These are phyloP conservation scores for Chrysanthemum seticuspe DNA, from an alignment of 129 eudicot genomes.

Conservation along the genomic window DNA sequence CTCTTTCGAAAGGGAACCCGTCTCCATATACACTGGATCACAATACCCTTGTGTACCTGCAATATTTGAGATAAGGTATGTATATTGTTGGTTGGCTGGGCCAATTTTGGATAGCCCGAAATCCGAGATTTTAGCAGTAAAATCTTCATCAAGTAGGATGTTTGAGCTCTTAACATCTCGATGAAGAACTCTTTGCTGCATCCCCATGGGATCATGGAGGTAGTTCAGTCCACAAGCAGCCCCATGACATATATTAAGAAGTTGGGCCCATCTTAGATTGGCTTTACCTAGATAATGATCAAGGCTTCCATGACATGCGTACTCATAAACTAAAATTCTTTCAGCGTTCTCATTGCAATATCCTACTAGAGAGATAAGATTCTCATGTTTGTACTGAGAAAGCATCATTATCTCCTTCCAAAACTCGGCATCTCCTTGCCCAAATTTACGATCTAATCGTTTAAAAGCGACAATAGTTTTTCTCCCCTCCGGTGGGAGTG, in stretches of 20 bases:
- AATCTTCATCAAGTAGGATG: neutral
- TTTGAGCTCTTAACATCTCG: constrained; percentile 3
- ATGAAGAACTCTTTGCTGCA: neutral
- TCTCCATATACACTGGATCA: constrained; percentile 1
- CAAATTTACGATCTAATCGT: neutral
- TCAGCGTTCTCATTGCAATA: neutral
- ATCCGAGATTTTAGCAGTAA: neutral
- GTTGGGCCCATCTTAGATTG: neutral
- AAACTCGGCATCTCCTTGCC: neutral
- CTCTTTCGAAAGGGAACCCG: neutral
- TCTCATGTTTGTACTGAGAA: neutral
- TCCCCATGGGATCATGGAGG: neutral
- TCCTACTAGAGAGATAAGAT: neutral
- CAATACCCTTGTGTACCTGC: neutral
- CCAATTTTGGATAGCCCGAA: neutral
- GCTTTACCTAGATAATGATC: neutral
- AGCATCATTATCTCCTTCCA: constrained; percentile 3
- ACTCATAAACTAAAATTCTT: neutral
- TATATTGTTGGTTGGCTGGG: constrained; percentile 1
- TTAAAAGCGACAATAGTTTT: neutral
- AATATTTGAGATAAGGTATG: neutral
- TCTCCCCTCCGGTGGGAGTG: too few relatives aligned
- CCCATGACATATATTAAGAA: neutral
- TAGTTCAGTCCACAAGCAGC: neutral
- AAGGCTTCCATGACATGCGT: neutral